A percentile compares a stretch with the other conserved stretches of the same genome.
Evolutionary conservation across 352 stramenopile species (phyloP).

Genomic region (Phytophthora europaea): DNA sequence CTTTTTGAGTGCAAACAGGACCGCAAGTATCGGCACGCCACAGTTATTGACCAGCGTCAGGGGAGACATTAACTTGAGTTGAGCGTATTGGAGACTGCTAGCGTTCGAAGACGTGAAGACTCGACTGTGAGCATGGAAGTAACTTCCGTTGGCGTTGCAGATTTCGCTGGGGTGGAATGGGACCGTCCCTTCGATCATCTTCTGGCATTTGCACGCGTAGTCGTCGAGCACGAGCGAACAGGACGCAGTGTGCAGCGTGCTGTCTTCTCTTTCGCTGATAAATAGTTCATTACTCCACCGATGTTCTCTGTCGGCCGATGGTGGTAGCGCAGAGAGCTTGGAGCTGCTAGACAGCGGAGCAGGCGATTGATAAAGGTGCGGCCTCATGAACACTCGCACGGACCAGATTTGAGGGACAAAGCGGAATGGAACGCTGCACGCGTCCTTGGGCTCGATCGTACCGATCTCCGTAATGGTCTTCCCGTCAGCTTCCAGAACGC

Average conservation of each 20-base stretch:
- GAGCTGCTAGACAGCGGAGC: not conserved
- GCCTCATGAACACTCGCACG: conserved; percentile 73
- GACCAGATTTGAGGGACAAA: conserved; percentile 65
- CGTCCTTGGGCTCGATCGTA: conserved; percentile 69
- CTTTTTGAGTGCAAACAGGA: conserved; percentile 88
- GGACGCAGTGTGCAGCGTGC: conserved; percentile 63
- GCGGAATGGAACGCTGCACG: conserved; percentile 74
- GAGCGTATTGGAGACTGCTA: conserved; percentile 72
- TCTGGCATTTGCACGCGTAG: conserved; percentile 80
- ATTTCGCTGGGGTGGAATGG: conserved; percentile 78
- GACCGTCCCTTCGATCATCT: conserved; percentile 82
- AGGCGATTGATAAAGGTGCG: conserved; percentile 38
- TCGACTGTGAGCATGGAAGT: conserved; percentile 72
- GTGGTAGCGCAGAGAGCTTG: conserved; percentile 22
- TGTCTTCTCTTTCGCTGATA: conserved; percentile 75
- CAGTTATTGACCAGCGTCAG: conserved; percentile 87
- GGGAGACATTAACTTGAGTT: conserved; percentile 71
- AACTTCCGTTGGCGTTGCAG: conserved; percentile 76
- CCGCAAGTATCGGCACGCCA: conserved; percentile 66
- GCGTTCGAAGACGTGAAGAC: conserved; percentile 77
- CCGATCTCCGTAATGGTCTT: conserved; percentile 70
- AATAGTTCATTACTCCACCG: conserved; percentile 89
- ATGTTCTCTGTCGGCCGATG: conserved; percentile 50
- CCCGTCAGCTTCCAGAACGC: conserved; percentile 64
- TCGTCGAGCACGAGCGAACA: conserved; percentile 79